Base-by-base conservation (phyloP, 306 rosid genomes). In the Acacia melanoxylon region DNA sequence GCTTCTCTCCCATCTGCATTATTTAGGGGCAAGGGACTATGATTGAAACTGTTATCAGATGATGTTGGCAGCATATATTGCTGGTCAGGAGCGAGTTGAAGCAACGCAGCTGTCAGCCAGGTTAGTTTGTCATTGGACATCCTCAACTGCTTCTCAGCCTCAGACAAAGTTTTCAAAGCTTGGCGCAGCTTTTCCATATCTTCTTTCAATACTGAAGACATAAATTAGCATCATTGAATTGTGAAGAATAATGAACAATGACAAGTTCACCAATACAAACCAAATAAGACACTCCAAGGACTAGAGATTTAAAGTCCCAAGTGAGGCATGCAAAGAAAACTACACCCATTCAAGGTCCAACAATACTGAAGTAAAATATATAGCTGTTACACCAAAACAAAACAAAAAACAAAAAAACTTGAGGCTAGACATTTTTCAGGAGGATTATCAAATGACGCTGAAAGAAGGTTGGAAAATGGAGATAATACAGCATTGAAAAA, bases 81-180 rank as follows among this genome's bases (percentile, higher is more conserved):
- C 85, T 90, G 97, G 81, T 96, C 99, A 44, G 98, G 99, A 76
- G 98, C 99, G 84, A 96, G 97, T 88, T 96, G 99, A 86, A 96
- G 97, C 84, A 96, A 88, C 3, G 99, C 97, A 83, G 98, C 98
- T 44, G 99, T 96, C 74, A 96, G 83, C 99, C 99, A 96, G 37
- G 99, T 96, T 69, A 92, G 82, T 86, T 92, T 93, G 86, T 96
- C 99, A 85, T 92, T 96, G 62, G 99, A 93, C 91, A 84, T 91
- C 87, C 99, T 89, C 84, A 96, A 82, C 83, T 96, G 99, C 86
- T 96, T 96, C 85, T 96, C 99, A 75, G 98, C 97, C 86, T 96
- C 99, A 0, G 99, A 96, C 78, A 96, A 86, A 56, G 97, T 91
- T 89, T 87, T 96, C 85, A 96, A 88, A 82, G 99, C 99, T 85